Base-by-base conservation (phyloP, 192 early-diverging fungal species). In the Oehlia diaphana region DNA sequence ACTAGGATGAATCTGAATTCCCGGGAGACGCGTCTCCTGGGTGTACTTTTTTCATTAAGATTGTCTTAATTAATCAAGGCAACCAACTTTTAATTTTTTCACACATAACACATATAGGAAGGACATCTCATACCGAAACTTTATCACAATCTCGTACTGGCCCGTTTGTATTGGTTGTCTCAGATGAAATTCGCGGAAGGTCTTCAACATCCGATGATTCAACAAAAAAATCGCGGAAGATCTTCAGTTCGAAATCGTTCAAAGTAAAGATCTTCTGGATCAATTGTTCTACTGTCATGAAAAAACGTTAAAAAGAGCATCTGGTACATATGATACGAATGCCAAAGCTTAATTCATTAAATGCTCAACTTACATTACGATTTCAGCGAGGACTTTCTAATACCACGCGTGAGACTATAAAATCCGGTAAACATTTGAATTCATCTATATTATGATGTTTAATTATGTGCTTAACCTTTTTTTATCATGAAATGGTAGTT, bases 281-380 rank as follows among this genome's bases (percentile, higher is more conserved):
- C 50, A 74, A 37, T 49, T 62, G 31, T 28, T 14, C 72, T 35
- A 74, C 12, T 37, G 28, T 74, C 62, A 74, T 74, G 72, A 74
- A 74, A 74, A 74, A 74, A 74, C 50, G 50, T 37, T 74, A 74
- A 61, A 61, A 74, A 74, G 26, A 61, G 72, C 50, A 71, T 74
- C 72, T 19, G 39, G 1, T 61, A 16, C 50, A 71, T 74, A 58
- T 19, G 39, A 0, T 61, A 16, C 61, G 50, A 61, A 74, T 62
- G 50, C 72, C 50, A 12, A 61, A 74, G 53, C 35, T 21, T 74
- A 74, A 62, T 74, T 31, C 19, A 61, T 26, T 53, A 61, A 62
- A 74, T 74, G 72, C 12, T 74, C 19, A 28, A 31, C 72, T 39
- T 74, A 39, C 50, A 74, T 44, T 23, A 39, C 58, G 33, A 75